Percentiles rank a stretch among this genome's conserved stretches.
Evolutionary conservation across 805 yeast genomes (phyloP).

Genomic region (Schwanniomyces occidentalis): DNA sequence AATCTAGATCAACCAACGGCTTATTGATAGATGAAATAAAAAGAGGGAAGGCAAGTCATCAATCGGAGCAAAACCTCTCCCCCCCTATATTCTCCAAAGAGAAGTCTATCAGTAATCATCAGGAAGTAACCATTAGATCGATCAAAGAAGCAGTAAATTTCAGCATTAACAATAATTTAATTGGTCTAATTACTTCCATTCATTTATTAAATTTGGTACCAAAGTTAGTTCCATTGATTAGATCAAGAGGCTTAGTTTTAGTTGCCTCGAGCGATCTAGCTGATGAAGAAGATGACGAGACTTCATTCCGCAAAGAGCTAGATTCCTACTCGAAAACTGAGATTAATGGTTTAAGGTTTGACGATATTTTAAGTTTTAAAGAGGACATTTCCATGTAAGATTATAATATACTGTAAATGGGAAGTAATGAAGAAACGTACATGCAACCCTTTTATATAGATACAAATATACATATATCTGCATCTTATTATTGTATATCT

Average conservation of each 20-base stretch:
- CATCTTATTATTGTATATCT: too few species aligned
- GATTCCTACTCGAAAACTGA: slow-evolving; percentile 43
- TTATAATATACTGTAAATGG: too few species aligned
- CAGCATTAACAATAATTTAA: slow-evolving; percentile 76
- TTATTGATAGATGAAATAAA: slow-evolving; percentile 27
- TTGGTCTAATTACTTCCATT: slow-evolving; percentile 80
- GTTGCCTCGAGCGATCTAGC: slow-evolving; percentile 60
- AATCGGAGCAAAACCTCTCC: background rate
- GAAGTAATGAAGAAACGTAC: too few species aligned
- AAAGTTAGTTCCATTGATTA: slow-evolving; percentile 67
- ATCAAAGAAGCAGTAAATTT: slow-evolving; percentile 80
- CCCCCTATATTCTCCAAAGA: slow-evolving; percentile 11
- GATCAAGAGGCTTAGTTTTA: slow-evolving; percentile 78
- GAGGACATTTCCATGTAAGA: slow-evolving; percentile 43
- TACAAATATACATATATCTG: too few species aligned
- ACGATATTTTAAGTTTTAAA: slow-evolving; percentile 64
- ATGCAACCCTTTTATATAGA: too few species aligned
- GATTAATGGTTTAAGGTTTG: slow-evolving; percentile 67
- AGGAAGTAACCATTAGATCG: slow-evolving; percentile 55
- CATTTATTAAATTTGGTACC: slow-evolving; percentile 74
- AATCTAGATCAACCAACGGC: slow-evolving; percentile 43
- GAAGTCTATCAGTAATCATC: slow-evolving; percentile 25
- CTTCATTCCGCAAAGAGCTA: slow-evolving; percentile 25
- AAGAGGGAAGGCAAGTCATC: slow-evolving; percentile 1
- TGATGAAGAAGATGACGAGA: slow-evolving; percentile 22